Evolutionary conservation across 2,329 filamentous ascomycete species (phyloP).

Genomic region (Clonostachys sp.): DNA sequence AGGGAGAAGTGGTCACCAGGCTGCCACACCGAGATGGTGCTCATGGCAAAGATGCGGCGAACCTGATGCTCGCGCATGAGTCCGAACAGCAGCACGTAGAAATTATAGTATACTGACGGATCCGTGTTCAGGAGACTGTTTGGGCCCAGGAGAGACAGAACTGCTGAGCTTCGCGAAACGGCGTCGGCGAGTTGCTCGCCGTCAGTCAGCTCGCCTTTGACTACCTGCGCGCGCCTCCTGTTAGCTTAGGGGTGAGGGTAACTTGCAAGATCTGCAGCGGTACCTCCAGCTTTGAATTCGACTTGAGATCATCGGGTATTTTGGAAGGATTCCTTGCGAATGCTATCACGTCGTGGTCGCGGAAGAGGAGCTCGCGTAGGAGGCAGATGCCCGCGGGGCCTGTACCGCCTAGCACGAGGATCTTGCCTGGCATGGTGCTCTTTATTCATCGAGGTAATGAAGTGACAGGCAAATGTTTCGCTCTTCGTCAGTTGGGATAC

Average conservation of each 20-base stretch:
- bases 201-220: background rate
- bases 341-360: background rate
- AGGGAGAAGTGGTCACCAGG: constrained; percentile 14
- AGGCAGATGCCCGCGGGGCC: constrained; percentile 1
- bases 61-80: constrained; percentile 20
- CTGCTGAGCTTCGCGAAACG: background rate
- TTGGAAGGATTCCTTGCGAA: background rate
- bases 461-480: no score
- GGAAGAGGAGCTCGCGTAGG: background rate
- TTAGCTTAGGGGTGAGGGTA: background rate
- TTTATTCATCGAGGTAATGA: no score
- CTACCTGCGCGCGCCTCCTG: background rate
- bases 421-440: background rate
- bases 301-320: background rate
- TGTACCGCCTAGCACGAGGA: background rate
- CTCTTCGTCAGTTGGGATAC: no score
- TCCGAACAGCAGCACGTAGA: constrained; percentile 11
- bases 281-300: background rate
- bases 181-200: background rate
- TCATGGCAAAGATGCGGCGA: constrained; percentile 23
- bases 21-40: constrained; percentile 17
- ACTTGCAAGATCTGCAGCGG: background rate
- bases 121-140: background rate
- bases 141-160: background rate
- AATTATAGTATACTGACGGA: constrained; percentile 2